A percentile compares a stretch with the other conserved stretches of the same genome.
phyloP scores from a whole-genome alignment of 192 early-diverging fungal species.

The Coemansia aciculifera region DNA sequence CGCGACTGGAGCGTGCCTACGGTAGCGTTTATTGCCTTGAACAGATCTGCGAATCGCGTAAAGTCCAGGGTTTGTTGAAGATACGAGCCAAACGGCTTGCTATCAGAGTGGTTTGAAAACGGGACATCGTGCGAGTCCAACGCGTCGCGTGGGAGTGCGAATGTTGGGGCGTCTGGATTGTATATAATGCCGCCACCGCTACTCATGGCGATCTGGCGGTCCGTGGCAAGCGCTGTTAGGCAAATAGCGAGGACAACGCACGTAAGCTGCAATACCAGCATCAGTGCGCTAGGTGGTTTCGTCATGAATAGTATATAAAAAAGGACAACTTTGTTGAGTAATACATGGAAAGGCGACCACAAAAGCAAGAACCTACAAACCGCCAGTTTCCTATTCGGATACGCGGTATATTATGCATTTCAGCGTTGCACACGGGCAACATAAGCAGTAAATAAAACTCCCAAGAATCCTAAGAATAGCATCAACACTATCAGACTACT shows the following conservation, averaged over 20 bases:
- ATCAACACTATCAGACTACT: background rate
- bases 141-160: slow-evolving; percentile 35
- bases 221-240: background rate
- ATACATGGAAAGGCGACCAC: background rate
- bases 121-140: slow-evolving; percentile 50
- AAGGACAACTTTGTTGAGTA: background rate
- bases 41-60: slow-evolving; percentile 56
- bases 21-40: slow-evolving; percentile 55
- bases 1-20: slow-evolving; percentile 39
- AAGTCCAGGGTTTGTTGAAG: slow-evolving; percentile 64
- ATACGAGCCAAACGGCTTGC: slow-evolving; percentile 50
- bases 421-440: background rate
- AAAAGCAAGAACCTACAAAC: background rate
- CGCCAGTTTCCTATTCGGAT: background rate
- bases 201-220: background rate
- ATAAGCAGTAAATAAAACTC: background rate
- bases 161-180: slow-evolving; percentile 38
- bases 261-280: background rate
- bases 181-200: slow-evolving; percentile 30
- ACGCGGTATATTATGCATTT: background rate
- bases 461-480: background rate
- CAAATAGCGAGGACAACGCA: background rate
- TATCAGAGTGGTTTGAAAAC: slow-evolving; percentile 47
- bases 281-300: background rate
- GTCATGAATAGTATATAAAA: background rate